Evolutionary conservation across 306 rosid species (phyloP), one percentile per base, ranked within the genome.

Genomic region (Lupinus albus): DNA sequence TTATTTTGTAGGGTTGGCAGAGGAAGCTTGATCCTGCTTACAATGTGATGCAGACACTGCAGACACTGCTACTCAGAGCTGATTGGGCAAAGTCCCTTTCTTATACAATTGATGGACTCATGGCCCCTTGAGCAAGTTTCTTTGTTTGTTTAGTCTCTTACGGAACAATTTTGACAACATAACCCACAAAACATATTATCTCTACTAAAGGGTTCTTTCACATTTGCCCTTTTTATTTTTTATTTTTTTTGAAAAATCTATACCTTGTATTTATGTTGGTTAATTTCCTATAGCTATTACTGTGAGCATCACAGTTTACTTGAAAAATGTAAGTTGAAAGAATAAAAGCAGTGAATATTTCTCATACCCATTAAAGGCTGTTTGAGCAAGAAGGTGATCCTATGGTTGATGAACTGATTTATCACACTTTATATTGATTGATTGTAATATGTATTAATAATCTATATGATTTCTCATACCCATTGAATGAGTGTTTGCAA

Each of bases 51-150:
- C 76, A 85, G 32, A 93, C 99, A 4, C 78, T 93, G 74, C 99
- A 93, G 81, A 93, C 96, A 4, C 82, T 93, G 77, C 82, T 93
- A 44, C 97, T 90, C 32, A 90, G 74, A 85, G 88, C 97, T 41
- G 99, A 90, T 81, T 93, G 99, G 99, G 99, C 97, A 1, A 83
- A 89, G 79, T 84, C 91, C 42, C 96, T 93, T 71, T 78, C 97
- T 16, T 88, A 93, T 77, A 93, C 99, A 11, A 88, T 93, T 72
- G 99, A 93, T n/a, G 97, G 97, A 75, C 82, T 93, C 73, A 88
- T 93, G 99, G 99, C 99, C 69, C 97, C 99, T 10, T 93, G 67
- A 76, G 69, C 67, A 68, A 76, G 65, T 54, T 83, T 42, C 18
- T 72, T 74, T 79, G 50, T 55, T 54, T 52, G 69, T 54, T 60